Base-by-base conservation (phyloP, 495 filamentous ascomycete genomes). In the Lasiosphaeriaceae sp. region DNA sequence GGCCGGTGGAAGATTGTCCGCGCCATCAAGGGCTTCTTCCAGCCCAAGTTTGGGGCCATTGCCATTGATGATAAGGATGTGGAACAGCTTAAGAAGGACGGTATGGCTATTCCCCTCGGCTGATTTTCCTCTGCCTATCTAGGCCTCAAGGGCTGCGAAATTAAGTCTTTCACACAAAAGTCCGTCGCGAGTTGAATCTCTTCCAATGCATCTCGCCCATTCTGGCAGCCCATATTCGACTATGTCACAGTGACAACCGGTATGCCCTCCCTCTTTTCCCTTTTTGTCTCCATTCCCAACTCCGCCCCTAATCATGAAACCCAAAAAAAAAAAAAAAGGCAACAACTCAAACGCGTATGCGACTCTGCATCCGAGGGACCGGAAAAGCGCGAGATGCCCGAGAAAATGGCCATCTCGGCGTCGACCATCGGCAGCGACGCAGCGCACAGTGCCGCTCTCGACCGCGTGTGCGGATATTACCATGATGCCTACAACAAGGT, bases 401-500 rank as follows among this genome's bases (percentile, higher is more conserved):
- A 52, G n/a, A 56, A 61, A 49, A 52, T 62, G 49, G 47, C 52
- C 46, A 57, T 59, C 17, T 65, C 90, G 1, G 90, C 90, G 2
- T 85, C 85, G 53, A 91, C 88, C 11, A 72, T 96, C 1, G 89
- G 88, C 52, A 89, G 92, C 59, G 87, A 87, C 26, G 79, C 86
- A 26, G 86, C 82, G 66, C 79, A 92, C 17, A 84, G 92, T 29
- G 80, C 81, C 57, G 75, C 82, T 1, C 81, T 86, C 16, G 61
- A 70, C 11, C 62, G 66, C 12, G 67, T 74, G 47, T 79, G 80
- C 9, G 77, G 81, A 20, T 70, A 65, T 39, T 73, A 63, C 57
- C 62, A 24, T 56, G 50, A 49, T 0, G 70, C 66, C 57, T 56
- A 63, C 47, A 17, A 22, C 4, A 47, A 43, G 14, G 6, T 60